Evolutionary conservation across 495 filamentous ascomycete genomes (phyloP), one percentile per base, ranked within the genome.

Genomic region (Penicillium daleae): DNA sequence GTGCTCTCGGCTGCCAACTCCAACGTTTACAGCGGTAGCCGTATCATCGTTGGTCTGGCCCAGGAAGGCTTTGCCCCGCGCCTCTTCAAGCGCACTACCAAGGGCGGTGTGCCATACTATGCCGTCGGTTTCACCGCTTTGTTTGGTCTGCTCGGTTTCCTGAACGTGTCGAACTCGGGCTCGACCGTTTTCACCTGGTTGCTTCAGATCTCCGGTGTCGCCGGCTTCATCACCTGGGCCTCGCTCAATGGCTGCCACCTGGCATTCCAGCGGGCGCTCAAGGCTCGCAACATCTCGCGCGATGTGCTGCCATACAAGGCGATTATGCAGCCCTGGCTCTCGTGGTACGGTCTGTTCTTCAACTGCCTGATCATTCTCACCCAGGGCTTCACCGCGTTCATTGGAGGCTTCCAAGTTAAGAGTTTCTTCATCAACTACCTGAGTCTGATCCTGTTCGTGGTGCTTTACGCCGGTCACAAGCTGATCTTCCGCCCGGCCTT

Each of bases 1-100:
- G 89, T 89, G 6, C 82, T 87, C 49, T 91, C 88, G 5, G 85
- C 88, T 3, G 91, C 87, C 64, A 96, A 96, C 70, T 89, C 90
- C 9, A 92, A 91, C 77, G 83, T 93, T 57, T 96, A 92, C 76
- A 92, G 88, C 10, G 86, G 85, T 40, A 86, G 84, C 64, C 87
- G 89, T 68, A 85, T 89, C 40, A 68, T 91, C 8, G 76, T 88
- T 54, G 86, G 86, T 27, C 76, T 91, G 56, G 85, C 86, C 9
- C 78, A 85, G 55, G 84, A 88, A 61, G 78, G 82, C 17, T 84
- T 86, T 48, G 89, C 86, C 0, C 88, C 88, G 0, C 72, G 72
- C 3, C 79, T 83, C 65, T 85, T 89, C 57, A 80, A 75, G 66
- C 76, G 68, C 29, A 83, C 79, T 15, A 77, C 70, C 46, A 78